Percentiles rank a stretch among this genome's conserved stretches.
These are phyloP conservation scores for Pythium insidiosum DNA, from an alignment of 352 stramenopile species.

Conservation along the genomic window DNA sequence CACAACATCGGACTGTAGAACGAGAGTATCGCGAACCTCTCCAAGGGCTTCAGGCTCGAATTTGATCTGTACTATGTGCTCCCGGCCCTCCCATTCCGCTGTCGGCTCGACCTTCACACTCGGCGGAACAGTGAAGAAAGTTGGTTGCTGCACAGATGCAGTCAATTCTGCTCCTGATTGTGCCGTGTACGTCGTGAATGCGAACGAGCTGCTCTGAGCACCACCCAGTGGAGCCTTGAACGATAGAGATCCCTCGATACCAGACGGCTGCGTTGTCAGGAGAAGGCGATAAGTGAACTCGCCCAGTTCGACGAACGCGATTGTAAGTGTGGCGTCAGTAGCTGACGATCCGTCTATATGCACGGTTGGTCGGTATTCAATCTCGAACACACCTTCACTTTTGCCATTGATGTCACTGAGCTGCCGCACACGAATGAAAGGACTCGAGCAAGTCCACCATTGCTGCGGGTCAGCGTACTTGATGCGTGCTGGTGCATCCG, in stretches of 20 bases:
- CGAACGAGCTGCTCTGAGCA: constrained; percentile 70
- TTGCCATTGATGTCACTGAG: constrained; percentile 60
- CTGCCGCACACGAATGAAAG: constrained; percentile 61
- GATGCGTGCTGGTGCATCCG: constrained; percentile 22
- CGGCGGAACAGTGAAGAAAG: constrained; percentile 60
- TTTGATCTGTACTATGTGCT: constrained; percentile 49
- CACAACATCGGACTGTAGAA: constrained; percentile 43
- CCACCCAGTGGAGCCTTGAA: constrained; percentile 80
- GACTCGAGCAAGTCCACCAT: constrained; percentile 81
- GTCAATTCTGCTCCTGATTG: constrained; percentile 35
- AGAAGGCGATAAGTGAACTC: constrained; percentile 85
- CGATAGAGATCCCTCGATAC: constrained; percentile 56
- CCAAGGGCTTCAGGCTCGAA: constrained; percentile 89
- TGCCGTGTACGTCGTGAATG: constrained; percentile 53
- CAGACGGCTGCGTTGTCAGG: constrained; percentile 61
- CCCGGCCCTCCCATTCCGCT: constrained; percentile 68
- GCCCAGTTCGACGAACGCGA: constrained; percentile 80
- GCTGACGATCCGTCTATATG: constrained; percentile 22
- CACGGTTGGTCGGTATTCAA: constrained; percentile 85
- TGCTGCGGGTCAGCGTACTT: constrained; percentile 45
- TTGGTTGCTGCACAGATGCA: constrained; percentile 45
- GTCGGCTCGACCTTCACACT: constrained; percentile 39
- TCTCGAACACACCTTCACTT: constrained; percentile 79
- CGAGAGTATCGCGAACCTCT: constrained; percentile 74
- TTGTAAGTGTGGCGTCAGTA: constrained; percentile 50